Percentiles rank a stretch among this genome's conserved stretches.
phyloP scores from a whole-genome alignment of 2,329 filamentous ascomycete genomes.

The Colletotrichum costaricense region DNA sequence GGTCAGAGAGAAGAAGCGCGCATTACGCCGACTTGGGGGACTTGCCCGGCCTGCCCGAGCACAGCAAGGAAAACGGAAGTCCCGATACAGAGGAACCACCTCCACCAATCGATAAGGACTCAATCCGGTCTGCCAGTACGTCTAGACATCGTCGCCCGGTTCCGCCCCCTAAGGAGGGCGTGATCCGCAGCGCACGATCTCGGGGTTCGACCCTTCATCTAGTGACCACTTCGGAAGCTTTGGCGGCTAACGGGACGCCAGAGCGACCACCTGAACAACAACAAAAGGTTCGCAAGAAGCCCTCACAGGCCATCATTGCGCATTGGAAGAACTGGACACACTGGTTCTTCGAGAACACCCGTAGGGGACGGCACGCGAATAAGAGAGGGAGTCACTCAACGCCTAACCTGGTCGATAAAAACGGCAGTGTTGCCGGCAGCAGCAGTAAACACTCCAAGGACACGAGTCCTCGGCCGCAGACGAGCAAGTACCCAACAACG shows the following conservation, averaged over 20 bases:
- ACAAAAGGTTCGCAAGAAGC: slow-evolving; percentile 65
- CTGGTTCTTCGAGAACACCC: slow-evolving; percentile 70
- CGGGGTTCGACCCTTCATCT: slow-evolving; percentile 89
- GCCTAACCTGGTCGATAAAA: slow-evolving; percentile 67
- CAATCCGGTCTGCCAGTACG: slow-evolving; percentile 79
- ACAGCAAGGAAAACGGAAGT: slow-evolving; percentile 55
- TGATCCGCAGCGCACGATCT: slow-evolving; percentile 75
- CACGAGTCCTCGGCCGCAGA: slow-evolving; percentile 68
- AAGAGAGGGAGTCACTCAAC: slow-evolving; percentile 68
- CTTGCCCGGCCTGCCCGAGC: slow-evolving; percentile 81
- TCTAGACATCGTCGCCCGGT: slow-evolving; percentile 80
- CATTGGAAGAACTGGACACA: slow-evolving; percentile 75
- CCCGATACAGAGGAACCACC: slow-evolving; percentile 65
- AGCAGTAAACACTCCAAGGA: slow-evolving; percentile 60
- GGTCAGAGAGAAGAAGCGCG: slow-evolving; percentile 80
- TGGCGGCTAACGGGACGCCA: slow-evolving; percentile 49
- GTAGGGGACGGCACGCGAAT: slow-evolving; percentile 60
- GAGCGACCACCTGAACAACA: slow-evolving; percentile 44
- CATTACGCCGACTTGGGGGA: slow-evolving; percentile 75
- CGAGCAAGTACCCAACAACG: slow-evolving; percentile 64
- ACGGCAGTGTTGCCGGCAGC: slow-evolving; percentile 48
- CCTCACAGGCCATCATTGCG: slow-evolving; percentile 68
- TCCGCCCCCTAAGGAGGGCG: slow-evolving; percentile 87
- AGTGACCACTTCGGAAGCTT: slow-evolving; percentile 72
- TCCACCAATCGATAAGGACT: slow-evolving; percentile 82